These are phyloP conservation scores for Pythium vanterpoolii DNA, from an alignment of 352 stramenopile species.

Conservation along the genomic window DNA sequence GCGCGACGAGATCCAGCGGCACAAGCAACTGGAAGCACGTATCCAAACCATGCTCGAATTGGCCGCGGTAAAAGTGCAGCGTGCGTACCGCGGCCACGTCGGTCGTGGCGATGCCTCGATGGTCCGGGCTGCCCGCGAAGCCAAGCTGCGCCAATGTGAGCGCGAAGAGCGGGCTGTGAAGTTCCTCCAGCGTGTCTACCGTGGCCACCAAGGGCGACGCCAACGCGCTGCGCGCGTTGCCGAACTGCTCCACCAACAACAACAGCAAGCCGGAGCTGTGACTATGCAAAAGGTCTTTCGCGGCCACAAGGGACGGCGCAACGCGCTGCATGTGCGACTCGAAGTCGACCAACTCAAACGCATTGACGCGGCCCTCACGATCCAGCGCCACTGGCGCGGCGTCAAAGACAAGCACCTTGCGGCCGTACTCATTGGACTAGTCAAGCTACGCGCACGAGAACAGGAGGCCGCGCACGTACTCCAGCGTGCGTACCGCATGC, in stretches of 20 bases:
- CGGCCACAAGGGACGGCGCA: constrained; percentile 44
- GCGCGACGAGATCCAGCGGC: constrained; percentile 37
- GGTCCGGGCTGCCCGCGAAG: constrained; percentile 43
- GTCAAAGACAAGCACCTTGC: constrained; percentile 74
- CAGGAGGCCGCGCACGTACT: constrained; percentile 54
- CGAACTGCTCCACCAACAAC: constrained; percentile 45
- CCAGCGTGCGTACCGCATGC: constrained; percentile 57
- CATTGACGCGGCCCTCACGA: constrained; percentile 60
- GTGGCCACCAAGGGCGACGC: constrained; percentile 56
- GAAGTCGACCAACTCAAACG: constrained; percentile 37
- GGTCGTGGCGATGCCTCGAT: constrained; percentile 50
- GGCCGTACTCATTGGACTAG: constrained; percentile 61
- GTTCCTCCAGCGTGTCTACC: constrained; percentile 78
- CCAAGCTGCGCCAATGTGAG: constrained; percentile 38
- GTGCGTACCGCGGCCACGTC: constrained; percentile 58
- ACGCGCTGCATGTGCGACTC: constrained; percentile 33
- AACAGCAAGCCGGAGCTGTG: constrained; percentile 43
- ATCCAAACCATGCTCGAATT: constrained; percentile 57
- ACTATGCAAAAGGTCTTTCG: constrained; percentile 74
- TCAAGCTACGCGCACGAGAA: constrained; percentile 62
- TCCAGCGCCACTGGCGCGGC: constrained; percentile 76
- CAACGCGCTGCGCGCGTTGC: constrained; percentile 39
- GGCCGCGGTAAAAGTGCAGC: constrained; percentile 67
- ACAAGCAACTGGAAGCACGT: constrained; percentile 49
- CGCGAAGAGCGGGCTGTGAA: constrained; percentile 37